Evolutionary conservation across 2,329 filamentous ascomycete species (phyloP).

Genomic region (Fusarium penzigii): DNA sequence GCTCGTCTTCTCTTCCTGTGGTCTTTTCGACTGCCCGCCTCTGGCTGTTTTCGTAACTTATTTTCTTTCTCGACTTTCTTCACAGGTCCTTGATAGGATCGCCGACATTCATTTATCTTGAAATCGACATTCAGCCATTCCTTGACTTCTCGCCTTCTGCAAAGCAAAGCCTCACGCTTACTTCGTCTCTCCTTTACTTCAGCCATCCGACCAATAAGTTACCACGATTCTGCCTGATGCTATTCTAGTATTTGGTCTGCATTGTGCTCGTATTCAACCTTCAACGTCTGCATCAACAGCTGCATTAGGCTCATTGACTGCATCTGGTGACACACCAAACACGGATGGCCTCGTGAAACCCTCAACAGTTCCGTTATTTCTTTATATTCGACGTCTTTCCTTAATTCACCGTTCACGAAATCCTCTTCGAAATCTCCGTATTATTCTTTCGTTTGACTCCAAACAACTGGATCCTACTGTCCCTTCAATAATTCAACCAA

Average conservation of each 20-base stretch:
- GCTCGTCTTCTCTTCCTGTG: not conserved
- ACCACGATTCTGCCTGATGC: not conserved
- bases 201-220: not conserved
- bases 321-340: slow-evolving; percentile 24
- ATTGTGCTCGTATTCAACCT: slow-evolving; percentile 22
- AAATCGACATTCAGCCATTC: slow-evolving; percentile 6
- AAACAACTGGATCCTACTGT: too few species aligned
- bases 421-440: not conserved
- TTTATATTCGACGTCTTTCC: slow-evolving; percentile 16
- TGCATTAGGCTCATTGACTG: slow-evolving; percentile 7
- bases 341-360: slow-evolving; percentile 13
- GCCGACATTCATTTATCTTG: too few species aligned
- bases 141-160: slow-evolving; percentile 13
- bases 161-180: slow-evolving; percentile 11
- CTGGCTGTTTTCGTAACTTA: not conserved
- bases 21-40: not conserved
- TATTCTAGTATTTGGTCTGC: slow-evolving; percentile 1
- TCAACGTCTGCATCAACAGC: slow-evolving; percentile 17
- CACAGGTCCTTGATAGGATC: not conserved
- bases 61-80: slow-evolving; percentile 14
- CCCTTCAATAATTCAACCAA: too few species aligned
- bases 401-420: not conserved
- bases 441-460: too few species aligned
- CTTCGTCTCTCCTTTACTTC: slow-evolving; percentile 7
- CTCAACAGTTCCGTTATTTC: slow-evolving; percentile 7